Evolutionary conservation across 2,329 filamentous ascomycete genomes (phyloP).

Genomic region (Venturia oleaginea): DNA sequence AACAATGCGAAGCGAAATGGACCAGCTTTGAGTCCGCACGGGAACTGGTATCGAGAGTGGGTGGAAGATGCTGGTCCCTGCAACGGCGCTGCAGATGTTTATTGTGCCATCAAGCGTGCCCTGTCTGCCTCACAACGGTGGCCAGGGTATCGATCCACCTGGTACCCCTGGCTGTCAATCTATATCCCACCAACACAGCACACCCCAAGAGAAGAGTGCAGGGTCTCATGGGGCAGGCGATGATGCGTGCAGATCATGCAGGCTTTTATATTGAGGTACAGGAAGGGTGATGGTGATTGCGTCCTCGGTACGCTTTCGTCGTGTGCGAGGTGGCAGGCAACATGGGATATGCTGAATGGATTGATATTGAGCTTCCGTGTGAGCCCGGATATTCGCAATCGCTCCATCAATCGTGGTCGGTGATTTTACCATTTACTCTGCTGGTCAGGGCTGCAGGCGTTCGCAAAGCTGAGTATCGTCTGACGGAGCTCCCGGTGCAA

Average conservation of each 20-base stretch:
- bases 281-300: constrained; percentile 2
- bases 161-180: constrained; percentile 6
- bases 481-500: background rate
- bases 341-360: constrained; percentile 1
- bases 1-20: background rate
- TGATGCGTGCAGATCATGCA: constrained; percentile 10
- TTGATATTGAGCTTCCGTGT: constrained; percentile 2
- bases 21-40: constrained; percentile 2
- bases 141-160: constrained; percentile 10
- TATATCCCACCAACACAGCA: constrained; percentile 9
- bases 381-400: background rate
- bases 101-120: constrained; percentile 10
- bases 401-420: background rate
- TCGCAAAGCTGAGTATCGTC: background rate
- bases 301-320: background rate
- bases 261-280: constrained; percentile 1
- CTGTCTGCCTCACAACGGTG: constrained; percentile 11
- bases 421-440: background rate
- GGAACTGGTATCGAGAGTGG: background rate
- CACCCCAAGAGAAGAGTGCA: background rate
- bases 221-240: background rate
- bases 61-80: constrained; percentile 7
- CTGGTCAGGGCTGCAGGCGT: background rate
- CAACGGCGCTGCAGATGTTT: constrained; percentile 6
- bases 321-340: background rate